Conservation (phyloP, 2,329 filamentous ascomycete species). For the Stagonosporopsis chrysanthemi region DNA sequence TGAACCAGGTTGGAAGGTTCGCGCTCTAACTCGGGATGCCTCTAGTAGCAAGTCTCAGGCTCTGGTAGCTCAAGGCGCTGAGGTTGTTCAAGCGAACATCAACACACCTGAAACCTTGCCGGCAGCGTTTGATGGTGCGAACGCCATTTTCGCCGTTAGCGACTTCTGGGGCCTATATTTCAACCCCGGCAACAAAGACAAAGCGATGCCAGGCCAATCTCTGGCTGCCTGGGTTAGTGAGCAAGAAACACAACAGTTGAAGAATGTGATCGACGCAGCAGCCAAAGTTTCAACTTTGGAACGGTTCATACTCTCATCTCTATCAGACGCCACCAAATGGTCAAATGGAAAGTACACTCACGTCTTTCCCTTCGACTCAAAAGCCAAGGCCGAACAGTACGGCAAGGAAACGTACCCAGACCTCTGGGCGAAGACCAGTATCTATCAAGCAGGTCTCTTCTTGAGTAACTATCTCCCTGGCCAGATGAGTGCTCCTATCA, state of each 20-base stretch:
- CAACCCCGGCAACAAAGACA: background rate
- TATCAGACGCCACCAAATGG: background rate
- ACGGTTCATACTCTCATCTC: background rate
- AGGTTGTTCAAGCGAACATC: background rate
- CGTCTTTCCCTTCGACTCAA: background rate
- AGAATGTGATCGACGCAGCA: background rate
- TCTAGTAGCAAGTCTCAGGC: background rate
- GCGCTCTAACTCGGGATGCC: background rate
- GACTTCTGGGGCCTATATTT: background rate
- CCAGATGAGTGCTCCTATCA: background rate
- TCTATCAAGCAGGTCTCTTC: background rate
- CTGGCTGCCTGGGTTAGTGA: background rate
- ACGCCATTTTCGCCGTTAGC: conserved; percentile 1
- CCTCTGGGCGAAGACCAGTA: background rate
- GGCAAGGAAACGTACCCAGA: background rate
- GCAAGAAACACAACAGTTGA: background rate
- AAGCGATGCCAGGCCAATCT: background rate
- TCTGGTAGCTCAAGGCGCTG: background rate
- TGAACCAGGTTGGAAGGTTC: background rate
- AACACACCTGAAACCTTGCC: background rate
- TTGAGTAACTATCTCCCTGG: background rate
- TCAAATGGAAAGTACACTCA: background rate
- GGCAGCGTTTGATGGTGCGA: background rate
- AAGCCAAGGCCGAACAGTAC: background rate
- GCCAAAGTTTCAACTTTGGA: background rate